Evolutionary conservation across 257 asterid genomes (phyloP).

Genomic region (Perilla frutescens): DNA sequence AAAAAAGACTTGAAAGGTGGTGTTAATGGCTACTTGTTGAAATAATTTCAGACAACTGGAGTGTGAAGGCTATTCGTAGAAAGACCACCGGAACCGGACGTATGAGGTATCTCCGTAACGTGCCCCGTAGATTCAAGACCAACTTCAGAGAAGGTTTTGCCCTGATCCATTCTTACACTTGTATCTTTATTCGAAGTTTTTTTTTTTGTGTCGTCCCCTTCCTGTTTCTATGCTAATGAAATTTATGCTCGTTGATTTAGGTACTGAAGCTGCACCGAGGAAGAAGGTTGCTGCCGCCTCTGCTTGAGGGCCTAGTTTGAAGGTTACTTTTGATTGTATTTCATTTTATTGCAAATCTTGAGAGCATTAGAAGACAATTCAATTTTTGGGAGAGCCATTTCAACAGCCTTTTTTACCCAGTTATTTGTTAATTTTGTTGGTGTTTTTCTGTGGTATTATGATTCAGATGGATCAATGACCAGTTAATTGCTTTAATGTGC

Average conservation of each 20-base stretch:
- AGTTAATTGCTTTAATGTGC: conserved; percentile 8
- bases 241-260: conserved; percentile 35
- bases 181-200: neutral
- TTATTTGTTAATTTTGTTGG: conserved; percentile 28
- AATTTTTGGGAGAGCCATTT: conserved; percentile 29
- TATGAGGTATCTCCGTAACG: conserved; percentile 83
- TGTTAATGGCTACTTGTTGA: no score
- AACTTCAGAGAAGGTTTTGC: conserved; percentile 74
- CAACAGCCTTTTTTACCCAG: neutral
- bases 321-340: conserved; percentile 31
- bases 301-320: conserved; percentile 43
- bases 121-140: conserved; percentile 78
- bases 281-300: conserved; percentile 67
- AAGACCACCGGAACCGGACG: conserved; percentile 91
- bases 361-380: conserved; percentile 30
- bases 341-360: conserved; percentile 28
- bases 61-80: conserved; percentile 83
- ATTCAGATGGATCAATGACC: conserved; percentile 29
- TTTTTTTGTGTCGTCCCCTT: neutral
- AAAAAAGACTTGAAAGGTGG: no score
- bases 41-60: conserved; percentile 56
- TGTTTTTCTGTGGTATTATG: conserved; percentile 11
- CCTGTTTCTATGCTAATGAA: neutral
- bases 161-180: neutral
- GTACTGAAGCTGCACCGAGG: conserved; percentile 83